A percentile compares a stretch with the other conserved stretches of the same genome.
phyloP scores from a whole-genome alignment of 257 asterid species.

The Knoxia roxburghii region DNA sequence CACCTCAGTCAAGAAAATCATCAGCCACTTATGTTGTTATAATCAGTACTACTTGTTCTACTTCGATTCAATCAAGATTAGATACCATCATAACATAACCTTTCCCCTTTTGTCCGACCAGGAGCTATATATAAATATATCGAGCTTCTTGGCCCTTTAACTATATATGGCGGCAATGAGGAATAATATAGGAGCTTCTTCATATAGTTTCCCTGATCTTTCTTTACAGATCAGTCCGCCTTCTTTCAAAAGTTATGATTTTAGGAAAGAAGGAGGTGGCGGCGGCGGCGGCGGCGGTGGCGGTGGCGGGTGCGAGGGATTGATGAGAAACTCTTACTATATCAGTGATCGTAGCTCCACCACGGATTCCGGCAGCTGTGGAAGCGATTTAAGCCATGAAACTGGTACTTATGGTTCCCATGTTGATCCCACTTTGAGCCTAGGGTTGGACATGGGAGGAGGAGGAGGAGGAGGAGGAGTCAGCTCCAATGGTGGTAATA shows the following conservation, averaged over 20 bases:
- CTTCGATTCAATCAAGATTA: conserved; percentile 15
- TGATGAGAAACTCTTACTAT: conserved; percentile 3
- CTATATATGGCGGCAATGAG: no score
- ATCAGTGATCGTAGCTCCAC: conserved; percentile 29
- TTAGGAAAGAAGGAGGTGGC: conserved; percentile 3
- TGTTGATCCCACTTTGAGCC: conserved; percentile 37
- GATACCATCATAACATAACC: background rate
- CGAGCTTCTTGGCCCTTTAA: no score
- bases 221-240: conserved; percentile 70
- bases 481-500: no score
- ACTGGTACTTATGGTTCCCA: conserved; percentile 23
- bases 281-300: no score
- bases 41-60: conserved; percentile 12
- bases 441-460: conserved; percentile 40
- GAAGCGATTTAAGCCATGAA: conserved; percentile 71
- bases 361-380: conserved; percentile 57
- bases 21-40: conserved; percentile 51
- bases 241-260: conserved; percentile 15
- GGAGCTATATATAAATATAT: background rate
- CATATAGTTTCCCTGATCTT: conserved; percentile 60
- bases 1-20: conserved; percentile 47
- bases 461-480: no score
- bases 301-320: conserved; percentile 4
- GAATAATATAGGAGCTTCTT: background rate
- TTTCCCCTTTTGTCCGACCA: background rate